Conservation (phyloP, 1,284 basidiomycete genomes). For the Leccinum griseonigrum region DNA sequence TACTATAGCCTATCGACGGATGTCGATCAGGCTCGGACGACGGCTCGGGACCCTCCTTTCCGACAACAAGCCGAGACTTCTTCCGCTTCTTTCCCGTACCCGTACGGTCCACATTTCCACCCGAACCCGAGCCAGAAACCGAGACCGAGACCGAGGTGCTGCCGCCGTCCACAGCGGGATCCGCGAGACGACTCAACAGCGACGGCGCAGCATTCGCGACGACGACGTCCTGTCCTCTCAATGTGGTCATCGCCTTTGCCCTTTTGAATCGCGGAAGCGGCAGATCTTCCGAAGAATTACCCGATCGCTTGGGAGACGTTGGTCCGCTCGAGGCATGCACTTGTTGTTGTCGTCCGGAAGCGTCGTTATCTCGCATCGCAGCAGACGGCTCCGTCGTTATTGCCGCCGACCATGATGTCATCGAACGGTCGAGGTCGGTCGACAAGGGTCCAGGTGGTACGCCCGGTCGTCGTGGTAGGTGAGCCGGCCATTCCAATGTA, state of each 20-base stretch:
- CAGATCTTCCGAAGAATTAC: conserved; percentile 21
- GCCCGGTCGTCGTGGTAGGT: conserved; percentile 28
- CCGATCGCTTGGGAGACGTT: conserved; percentile 24
- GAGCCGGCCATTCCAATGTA: conserved; percentile 23
- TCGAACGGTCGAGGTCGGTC: conserved; percentile 15
- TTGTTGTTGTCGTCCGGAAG: background rate
- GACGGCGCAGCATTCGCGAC: conserved; percentile 17
- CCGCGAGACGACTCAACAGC: conserved; percentile 32
- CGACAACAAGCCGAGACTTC: conserved; percentile 15
- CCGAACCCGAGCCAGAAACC: conserved; percentile 1
- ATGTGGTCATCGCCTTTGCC: conserved; percentile 14
- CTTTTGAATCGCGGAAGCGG: conserved; percentile 18
- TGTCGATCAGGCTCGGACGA: conserved; percentile 32
- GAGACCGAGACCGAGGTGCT: background rate
- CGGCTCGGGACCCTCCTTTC: conserved; percentile 2
- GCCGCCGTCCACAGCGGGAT: conserved; percentile 21
- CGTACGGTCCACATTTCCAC: conserved; percentile 12
- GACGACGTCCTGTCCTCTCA: conserved; percentile 19
- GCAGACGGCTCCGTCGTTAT: conserved; percentile 9
- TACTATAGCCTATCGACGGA: conserved; percentile 44
- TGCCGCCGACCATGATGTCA: conserved; percentile 9
- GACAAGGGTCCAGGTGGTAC: conserved; percentile 11
- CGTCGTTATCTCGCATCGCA: conserved; percentile 16
- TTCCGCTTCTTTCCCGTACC: conserved; percentile 23
- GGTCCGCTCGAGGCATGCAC: conserved; percentile 1